Conservation (phyloP, 2,329 filamentous ascomycete genomes). For the Pestalotiopsis sp. region DNA sequence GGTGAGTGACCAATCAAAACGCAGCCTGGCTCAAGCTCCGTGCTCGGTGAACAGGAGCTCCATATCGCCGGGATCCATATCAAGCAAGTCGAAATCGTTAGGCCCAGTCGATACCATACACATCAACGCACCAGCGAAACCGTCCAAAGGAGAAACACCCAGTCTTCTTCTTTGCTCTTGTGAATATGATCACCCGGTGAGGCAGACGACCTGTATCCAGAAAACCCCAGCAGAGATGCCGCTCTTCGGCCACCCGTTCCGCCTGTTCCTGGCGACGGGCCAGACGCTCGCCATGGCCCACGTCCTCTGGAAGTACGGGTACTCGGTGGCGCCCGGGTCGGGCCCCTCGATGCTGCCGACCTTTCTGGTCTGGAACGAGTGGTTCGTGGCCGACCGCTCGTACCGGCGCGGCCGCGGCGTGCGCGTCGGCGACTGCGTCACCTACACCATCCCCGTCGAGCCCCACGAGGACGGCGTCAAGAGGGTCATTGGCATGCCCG, state of each 20-base stretch:
- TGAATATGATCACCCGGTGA: neutral
- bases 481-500: conserved; percentile 75
- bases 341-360: conserved; percentile 93
- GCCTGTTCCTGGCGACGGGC: conserved; percentile 46
- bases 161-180: neutral
- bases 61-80: neutral
- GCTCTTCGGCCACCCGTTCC: conserved; percentile 35
- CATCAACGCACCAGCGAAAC: neutral
- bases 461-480: conserved; percentile 69
- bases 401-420: conserved; percentile 68
- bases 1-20: conserved; percentile 16
- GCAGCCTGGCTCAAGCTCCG: neutral
- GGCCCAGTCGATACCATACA: neutral
- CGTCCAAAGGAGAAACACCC: neutral
- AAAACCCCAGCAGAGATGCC: neutral
- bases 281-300: conserved; percentile 53
- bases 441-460: conserved; percentile 75
- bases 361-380: conserved; percentile 68
- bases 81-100: neutral
- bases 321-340: conserved; percentile 59
- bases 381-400: conserved; percentile 68
- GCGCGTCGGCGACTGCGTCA: conserved; percentile 81
- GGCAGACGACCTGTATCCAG: neutral
- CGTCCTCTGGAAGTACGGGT: conserved; percentile 62
- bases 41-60: conserved; percentile 1